Evolutionary conservation across 1,139 yeast genomes (phyloP), one percentile per base, ranked within the genome.

Genomic region (Insectozyma bohioensis): DNA sequence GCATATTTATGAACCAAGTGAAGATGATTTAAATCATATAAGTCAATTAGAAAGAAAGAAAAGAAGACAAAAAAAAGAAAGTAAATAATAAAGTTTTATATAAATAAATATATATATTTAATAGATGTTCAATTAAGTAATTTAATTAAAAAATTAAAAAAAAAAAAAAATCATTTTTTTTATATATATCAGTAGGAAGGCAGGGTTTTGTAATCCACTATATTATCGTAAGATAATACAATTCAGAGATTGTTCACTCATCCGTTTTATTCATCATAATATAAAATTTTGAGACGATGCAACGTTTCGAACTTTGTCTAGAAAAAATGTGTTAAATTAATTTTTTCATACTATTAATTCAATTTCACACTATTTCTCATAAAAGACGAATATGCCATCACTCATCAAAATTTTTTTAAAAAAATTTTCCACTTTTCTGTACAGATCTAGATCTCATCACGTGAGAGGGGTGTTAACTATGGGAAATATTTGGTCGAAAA

Each of bases 1-100:
- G 95, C 90, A 82, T 56, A 81, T 82, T 36, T 82, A 82, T 58
- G 95, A 85, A 51, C 90, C 95, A 24, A 85, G 95, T 61, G 95
- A 85, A 54, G 97, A 90, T 52, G 97, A 90, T 58, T 66, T 87
- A 42, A 72, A 74, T 51, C 78, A 80, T 49, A 85, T 86, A 33
- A 83, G 86, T 2, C 70, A 73, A 54, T 71, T 75, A 65, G 95
- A 78, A 59, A 72, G 90, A 60, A 78, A 72, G 54, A 80, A 74
- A 63, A 74, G 85, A 61, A 66, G 77, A 50, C 48, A 53, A 34
- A 47, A 43, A 45, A 54, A 51, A 40, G 47, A 35, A 18, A 35
- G 33, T 24, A 32, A 39, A 28, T 28, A 24, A 20, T 20, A 11
- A 12, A 28, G 26, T 20, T 20, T 17, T 15, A 12, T 12, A 24